Evolutionary conservation across 2,329 filamentous ascomycete genomes (phyloP).

Genomic region (Nemania abortiva): DNA sequence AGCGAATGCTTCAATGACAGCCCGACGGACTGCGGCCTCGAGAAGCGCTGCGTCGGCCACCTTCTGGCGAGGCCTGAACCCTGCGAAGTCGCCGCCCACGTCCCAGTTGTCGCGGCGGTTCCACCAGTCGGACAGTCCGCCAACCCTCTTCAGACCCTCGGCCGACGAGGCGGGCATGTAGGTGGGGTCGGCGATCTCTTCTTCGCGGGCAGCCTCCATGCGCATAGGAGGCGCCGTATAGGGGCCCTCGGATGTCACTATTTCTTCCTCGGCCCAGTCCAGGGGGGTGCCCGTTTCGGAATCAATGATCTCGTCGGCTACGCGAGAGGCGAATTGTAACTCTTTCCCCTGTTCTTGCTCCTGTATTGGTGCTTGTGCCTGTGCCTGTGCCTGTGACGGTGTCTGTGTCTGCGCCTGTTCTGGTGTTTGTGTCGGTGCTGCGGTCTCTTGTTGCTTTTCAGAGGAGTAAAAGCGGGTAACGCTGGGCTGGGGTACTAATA

Average conservation of each 20-base stretch:
- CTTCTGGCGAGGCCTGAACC: conserved; percentile 57
- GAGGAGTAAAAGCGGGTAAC: conserved; percentile 47
- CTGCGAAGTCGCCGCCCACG: conserved; percentile 57
- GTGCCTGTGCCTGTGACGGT: neutral
- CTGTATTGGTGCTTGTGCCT: conserved; percentile 4
- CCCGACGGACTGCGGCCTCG: conserved; percentile 63
- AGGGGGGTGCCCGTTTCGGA: neutral
- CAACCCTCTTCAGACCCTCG: conserved; percentile 61
- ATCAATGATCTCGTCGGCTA: conserved; percentile 9
- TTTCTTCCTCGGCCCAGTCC: neutral
- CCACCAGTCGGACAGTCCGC: conserved; percentile 65
- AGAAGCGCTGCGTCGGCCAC: conserved; percentile 60
- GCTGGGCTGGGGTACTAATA: conserved; percentile 19
- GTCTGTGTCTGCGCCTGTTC: too few species aligned
- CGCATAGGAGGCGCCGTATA: conserved; percentile 43
- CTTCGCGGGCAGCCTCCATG: conserved; percentile 46
- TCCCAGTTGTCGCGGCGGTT: conserved; percentile 65
- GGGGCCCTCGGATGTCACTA: conserved; percentile 3
- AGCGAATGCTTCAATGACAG: conserved; percentile 65
- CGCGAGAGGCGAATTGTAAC: neutral
- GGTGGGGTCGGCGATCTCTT: conserved; percentile 50
- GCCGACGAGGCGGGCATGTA: conserved; percentile 63
- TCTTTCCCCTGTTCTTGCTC: neutral
- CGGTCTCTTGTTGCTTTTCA: conserved; percentile 22
- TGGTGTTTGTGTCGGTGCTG: neutral